Percentiles rank a stretch among this genome's conserved stretches.
Conservation (phyloP, 176 grass and related monocot species). For the Zoysia japonica region DNA sequence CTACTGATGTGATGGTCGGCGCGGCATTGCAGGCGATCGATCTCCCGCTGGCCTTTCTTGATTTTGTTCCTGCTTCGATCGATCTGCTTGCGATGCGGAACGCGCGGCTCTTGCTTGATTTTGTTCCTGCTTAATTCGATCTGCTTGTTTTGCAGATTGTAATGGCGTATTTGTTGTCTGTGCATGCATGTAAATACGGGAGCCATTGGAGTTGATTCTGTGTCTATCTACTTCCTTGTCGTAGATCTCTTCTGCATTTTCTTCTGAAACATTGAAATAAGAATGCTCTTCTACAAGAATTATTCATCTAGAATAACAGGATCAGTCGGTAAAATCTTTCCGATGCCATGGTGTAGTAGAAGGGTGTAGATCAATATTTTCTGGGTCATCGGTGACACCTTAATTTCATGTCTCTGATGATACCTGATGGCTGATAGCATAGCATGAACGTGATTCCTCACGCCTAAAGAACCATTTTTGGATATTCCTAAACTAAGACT, state of each 20-base stretch:
- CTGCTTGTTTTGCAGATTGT: constrained; percentile 7
- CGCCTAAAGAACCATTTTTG: background rate
- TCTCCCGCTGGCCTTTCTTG: constrained; percentile 20
- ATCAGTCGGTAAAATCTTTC: too few relatives aligned
- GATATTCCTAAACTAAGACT: background rate
- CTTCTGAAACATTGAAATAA: too few relatives aligned
- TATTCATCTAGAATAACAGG: too few relatives aligned
- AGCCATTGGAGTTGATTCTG: background rate
- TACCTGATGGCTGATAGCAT: too few relatives aligned
- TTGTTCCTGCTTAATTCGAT: background rate
- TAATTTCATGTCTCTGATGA: constrained; percentile 7
- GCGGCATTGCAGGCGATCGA: too few relatives aligned
- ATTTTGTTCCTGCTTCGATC: background rate
- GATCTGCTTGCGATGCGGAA: too few relatives aligned
- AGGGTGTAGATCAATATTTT: background rate
- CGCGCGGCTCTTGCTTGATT: too few relatives aligned
- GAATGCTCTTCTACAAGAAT: too few relatives aligned
- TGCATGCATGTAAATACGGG: constrained; percentile 16
- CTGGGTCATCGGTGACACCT: constrained; percentile 12
- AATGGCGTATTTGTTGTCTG: constrained; percentile 8
- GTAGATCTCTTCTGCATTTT: background rate
- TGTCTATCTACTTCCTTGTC: background rate
- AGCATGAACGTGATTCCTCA: constrained; percentile 27
- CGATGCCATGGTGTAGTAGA: background rate
- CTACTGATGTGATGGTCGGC: constrained; percentile 8